phyloP scores from a whole-genome alignment of 2,329 filamentous ascomycete genomes.

The Davidsoniella virescens region DNA sequence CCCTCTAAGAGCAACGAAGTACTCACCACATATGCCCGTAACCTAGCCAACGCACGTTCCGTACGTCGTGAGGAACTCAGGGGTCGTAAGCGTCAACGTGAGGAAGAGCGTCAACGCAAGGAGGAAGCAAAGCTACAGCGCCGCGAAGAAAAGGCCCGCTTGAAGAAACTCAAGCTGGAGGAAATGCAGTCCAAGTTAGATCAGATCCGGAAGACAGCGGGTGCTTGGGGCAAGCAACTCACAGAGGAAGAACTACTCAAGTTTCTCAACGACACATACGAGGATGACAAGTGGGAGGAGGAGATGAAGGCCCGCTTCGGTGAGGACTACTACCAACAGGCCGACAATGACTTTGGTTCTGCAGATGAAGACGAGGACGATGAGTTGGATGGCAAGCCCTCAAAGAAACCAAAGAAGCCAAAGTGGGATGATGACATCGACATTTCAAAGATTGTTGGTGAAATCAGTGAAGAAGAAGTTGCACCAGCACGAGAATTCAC shows the following conservation, averaged over 20 bases:
- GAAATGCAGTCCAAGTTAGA: slow-evolving; percentile 75
- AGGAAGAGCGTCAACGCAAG: slow-evolving; percentile 59
- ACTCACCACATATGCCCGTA: slow-evolving; percentile 76
- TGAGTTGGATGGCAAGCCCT: slow-evolving; percentile 32
- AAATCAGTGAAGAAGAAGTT: slow-evolving; percentile 54
- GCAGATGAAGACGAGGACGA: slow-evolving; percentile 47
- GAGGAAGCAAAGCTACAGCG: slow-evolving; percentile 63
- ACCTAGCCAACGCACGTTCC: slow-evolving; percentile 63
- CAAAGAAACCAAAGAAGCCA: slow-evolving; percentile 53
- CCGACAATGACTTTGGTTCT: slow-evolving; percentile 49
- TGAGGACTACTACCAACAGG: slow-evolving; percentile 74
- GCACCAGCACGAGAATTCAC: slow-evolving; percentile 32
- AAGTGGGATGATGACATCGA: slow-evolving; percentile 96
- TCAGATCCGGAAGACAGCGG: slow-evolving; percentile 80
- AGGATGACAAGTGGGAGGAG: slow-evolving; percentile 75
- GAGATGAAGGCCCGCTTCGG: slow-evolving; percentile 83
- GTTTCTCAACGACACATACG: slow-evolving; percentile 76
- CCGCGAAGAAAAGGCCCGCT: slow-evolving; percentile 63
- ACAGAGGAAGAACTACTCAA: slow-evolving; percentile 68
- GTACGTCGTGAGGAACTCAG: slow-evolving; percentile 73
- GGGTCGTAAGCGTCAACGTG: slow-evolving; percentile 60
- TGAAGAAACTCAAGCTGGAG: slow-evolving; percentile 79
- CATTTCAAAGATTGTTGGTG: slow-evolving; percentile 78
- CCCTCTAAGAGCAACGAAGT: slow-evolving; percentile 76
- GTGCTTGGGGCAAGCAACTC: slow-evolving; percentile 48